phyloP scores from a whole-genome alignment of 2,329 filamentous ascomycete species.

The Exserohilum turcica region DNA sequence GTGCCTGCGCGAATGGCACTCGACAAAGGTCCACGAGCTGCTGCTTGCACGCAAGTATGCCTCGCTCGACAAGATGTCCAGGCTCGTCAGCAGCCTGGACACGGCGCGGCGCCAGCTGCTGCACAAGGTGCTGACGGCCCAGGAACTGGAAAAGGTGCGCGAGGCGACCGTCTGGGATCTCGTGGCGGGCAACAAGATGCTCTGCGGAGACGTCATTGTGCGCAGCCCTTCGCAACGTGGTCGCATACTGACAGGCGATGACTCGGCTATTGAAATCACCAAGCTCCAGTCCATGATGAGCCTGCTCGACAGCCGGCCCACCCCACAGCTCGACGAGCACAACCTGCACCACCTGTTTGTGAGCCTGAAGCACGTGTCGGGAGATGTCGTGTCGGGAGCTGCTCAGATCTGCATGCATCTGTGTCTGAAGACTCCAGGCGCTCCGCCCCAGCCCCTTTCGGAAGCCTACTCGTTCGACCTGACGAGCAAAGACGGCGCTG shows the following conservation, averaged over 20 bases:
- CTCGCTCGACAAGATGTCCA: constrained; percentile 78
- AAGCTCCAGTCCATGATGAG: constrained; percentile 96
- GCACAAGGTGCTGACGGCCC: constrained; percentile 87
- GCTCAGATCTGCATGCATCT: constrained; percentile 75
- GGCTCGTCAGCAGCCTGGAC: constrained; percentile 81
- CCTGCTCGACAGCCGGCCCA: constrained; percentile 81
- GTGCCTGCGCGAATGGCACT: constrained; percentile 97
- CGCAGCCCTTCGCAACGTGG: constrained; percentile 83
- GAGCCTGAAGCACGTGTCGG: constrained; percentile 81
- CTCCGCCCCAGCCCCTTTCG: constrained; percentile 70
- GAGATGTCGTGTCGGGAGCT: constrained; percentile 74
- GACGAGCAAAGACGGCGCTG: constrained; percentile 72
- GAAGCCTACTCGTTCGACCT: constrained; percentile 84
- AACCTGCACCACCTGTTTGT: constrained; percentile 82
- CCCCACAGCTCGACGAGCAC: constrained; percentile 67
- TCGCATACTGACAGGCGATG: constrained; percentile 85
- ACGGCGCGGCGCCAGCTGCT: constrained; percentile 85
- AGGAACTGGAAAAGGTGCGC: constrained; percentile 79
- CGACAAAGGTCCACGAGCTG: constrained; percentile 91
- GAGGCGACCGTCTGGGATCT: constrained; percentile 96
- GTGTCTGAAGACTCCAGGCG: constrained; percentile 70
- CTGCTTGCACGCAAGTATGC: constrained; percentile 82
- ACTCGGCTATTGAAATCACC: constrained; percentile 90
- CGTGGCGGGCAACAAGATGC: constrained; percentile 90
- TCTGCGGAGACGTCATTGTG: constrained; percentile 92